Evolutionary conservation across 2,329 filamentous ascomycete species (phyloP), one percentile per base, ranked within the genome.

Genomic region (Fusarium denticulatum): DNA sequence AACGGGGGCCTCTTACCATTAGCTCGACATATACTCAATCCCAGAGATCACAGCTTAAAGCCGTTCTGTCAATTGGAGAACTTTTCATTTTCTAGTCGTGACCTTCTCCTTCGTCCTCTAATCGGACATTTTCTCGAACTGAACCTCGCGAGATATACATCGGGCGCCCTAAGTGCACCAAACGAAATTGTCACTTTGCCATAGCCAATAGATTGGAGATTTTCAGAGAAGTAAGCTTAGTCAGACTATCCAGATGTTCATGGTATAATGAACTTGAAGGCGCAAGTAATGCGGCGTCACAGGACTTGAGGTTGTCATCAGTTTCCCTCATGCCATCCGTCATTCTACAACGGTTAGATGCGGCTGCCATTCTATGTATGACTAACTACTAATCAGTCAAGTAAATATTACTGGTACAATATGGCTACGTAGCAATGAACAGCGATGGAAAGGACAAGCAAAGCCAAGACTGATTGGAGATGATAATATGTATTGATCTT

Each of bases 401-500:
- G 5, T 8, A 8, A 6, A 3, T 6, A 8, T n/a, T 12, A 13
- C 20, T 30, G 5, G 14, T 9, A 7, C 8, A 18, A 6, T 5
- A 18, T 32, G 2, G 4, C 15, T 24, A 13, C 8, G 5, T 49
- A 13, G 4, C 5, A 16, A 3, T 18, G 8, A 1, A 5, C 3
- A 3, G 16, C 11, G 3, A 24, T 18, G 5, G 3, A 2, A 5
- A 1, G 1, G 11, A 32, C 7, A 10, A n/a, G 5, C 5, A 18
- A 32, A 13, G 13, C 3, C 1, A 14, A 50, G 22, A 7, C 7
- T 26, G 4, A 5, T 5, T 16, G 9, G 24, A 40, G 26, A 42
- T 43, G 57, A 45, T 59, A 40, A 37, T 67, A 63, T 49, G 24
- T 68, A 42, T 60, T 55, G 24, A 26, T 68, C 34, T 63, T 63